Evolutionary conservation across 768 basidiomycete species (phyloP).

Genomic region (Nidularia sp.): DNA sequence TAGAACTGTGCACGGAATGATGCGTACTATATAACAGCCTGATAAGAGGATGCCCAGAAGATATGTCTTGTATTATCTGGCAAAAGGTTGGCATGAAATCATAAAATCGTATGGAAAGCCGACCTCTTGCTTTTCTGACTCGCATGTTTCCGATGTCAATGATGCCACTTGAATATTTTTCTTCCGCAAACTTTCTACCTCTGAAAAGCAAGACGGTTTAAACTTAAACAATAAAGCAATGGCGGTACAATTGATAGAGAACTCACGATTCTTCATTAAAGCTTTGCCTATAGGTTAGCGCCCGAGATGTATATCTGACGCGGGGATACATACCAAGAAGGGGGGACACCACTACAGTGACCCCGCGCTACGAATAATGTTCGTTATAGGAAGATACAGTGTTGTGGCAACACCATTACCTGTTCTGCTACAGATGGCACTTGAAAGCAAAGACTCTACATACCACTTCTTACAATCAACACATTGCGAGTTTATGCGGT

Average conservation of each 20-base stretch:
- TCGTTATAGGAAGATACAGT: background rate
- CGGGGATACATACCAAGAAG: slow-evolving; percentile 50
- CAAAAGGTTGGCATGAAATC: background rate
- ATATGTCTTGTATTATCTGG: slow-evolving; percentile 61
- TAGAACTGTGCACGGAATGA: background rate
- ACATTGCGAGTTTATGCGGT: too few species aligned
- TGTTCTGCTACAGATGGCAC: slow-evolving; percentile 68
- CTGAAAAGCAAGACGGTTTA: slow-evolving; percentile 24
- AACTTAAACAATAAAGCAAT: background rate
- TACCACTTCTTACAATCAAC: too few species aligned
- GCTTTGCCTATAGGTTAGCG: slow-evolving; percentile 32
- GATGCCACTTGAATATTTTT: slow-evolving; percentile 57
- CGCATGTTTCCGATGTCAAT: slow-evolving; percentile 61
- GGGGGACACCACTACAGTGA: slow-evolving; percentile 76
- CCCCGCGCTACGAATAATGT: slow-evolving; percentile 42
- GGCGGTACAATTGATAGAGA: too few species aligned
- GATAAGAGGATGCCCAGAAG: slow-evolving; percentile 50
- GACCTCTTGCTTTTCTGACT: slow-evolving; percentile 54
- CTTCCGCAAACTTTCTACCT: slow-evolving; percentile 55
- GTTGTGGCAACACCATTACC: slow-evolving; percentile 22
- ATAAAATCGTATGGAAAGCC: background rate
- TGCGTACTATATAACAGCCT: slow-evolving; percentile 70
- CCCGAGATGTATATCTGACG: too few species aligned
- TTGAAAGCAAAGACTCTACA: slow-evolving; percentile 81
- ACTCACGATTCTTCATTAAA: slow-evolving; percentile 78